These are phyloP conservation scores for Phycomyces nitens DNA, from an alignment of 192 early-diverging fungal species.

Conservation along the genomic window DNA sequence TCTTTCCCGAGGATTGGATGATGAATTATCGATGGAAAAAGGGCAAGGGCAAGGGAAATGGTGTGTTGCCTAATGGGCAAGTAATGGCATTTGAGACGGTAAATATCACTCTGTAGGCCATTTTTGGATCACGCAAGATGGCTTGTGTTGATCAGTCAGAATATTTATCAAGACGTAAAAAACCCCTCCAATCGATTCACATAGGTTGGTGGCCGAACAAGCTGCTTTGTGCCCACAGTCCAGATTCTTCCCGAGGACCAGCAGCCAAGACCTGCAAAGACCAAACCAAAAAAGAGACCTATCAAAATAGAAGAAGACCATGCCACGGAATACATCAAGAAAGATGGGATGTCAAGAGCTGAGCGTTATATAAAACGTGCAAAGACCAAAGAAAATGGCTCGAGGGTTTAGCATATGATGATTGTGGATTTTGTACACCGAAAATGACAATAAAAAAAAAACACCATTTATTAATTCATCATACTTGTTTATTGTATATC, in stretches of 20 bases:
- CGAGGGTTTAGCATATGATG: too few relatives aligned
- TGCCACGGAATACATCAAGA: background rate
- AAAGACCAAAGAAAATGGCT: too few relatives aligned
- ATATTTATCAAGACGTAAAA: background rate
- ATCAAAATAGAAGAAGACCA: background rate
- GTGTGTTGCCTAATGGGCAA: slow-evolving; percentile 51
- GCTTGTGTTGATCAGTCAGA: background rate
- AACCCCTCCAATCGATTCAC: too few relatives aligned
- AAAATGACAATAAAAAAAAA: too few relatives aligned
- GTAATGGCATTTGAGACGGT: slow-evolving; percentile 65
- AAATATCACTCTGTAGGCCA: too few relatives aligned
- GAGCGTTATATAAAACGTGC: background rate
- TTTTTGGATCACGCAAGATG: background rate
- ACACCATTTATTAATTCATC: too few relatives aligned
- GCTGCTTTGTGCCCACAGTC: slow-evolving; percentile 53
- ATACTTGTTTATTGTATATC: too few relatives aligned
- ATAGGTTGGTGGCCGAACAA: slow-evolving; percentile 58
- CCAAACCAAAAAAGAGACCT: slow-evolving; percentile 3
- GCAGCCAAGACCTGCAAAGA: background rate
- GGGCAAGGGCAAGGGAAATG: slow-evolving; percentile 41
- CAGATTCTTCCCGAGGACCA: slow-evolving; percentile 46
- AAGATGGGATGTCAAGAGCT: background rate
- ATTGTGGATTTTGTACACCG: too few relatives aligned
- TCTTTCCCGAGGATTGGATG: slow-evolving; percentile 72
- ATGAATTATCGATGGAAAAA: slow-evolving; percentile 79